A percentile compares a stretch with the other conserved stretches of the same genome.
Conservation (phyloP, 2,329 filamentous ascomycete species). For the Ceratocystis variospora region DNA sequence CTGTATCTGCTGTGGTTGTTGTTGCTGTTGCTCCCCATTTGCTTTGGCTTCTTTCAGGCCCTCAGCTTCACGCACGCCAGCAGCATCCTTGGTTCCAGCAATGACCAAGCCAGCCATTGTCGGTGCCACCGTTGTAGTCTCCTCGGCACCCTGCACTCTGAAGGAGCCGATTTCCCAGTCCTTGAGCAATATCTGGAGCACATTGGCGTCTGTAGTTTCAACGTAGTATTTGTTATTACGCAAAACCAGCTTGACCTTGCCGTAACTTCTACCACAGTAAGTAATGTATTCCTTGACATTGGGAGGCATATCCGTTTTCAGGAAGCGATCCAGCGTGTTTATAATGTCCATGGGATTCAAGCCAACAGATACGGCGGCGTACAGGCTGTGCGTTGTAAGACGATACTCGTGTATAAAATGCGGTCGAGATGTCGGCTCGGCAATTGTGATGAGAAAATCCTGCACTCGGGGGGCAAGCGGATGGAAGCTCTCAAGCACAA, state of each 20-base stretch:
- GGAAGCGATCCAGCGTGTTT: conserved; percentile 70
- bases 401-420: conserved; percentile 88
- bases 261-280: conserved; percentile 76
- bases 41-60: conserved; percentile 16
- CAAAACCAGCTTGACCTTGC: conserved; percentile 87
- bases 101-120: conserved; percentile 83
- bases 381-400: conserved; percentile 81
- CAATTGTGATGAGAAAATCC: conserved; percentile 90
- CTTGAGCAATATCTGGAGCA: conserved; percentile 74
- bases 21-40: not conserved
- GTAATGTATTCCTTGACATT: conserved; percentile 64
- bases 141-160: conserved; percentile 56
- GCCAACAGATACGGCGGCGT: conserved; percentile 92
- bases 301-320: conserved; percentile 77
- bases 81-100: conserved; percentile 85
- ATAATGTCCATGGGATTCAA: conserved; percentile 81
- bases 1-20: not conserved
- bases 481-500: conserved; percentile 90
- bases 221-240: conserved; percentile 92
- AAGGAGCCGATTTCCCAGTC: conserved; percentile 71
- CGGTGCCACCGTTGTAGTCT: conserved; percentile 66
- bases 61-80: conserved; percentile 64
- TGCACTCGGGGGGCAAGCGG: conserved; percentile 75
- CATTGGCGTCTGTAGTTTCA: conserved; percentile 75
- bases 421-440: conserved; percentile 81